phyloP scores from a whole-genome alignment of 2,329 filamentous ascomycete genomes.

The Neofusicoccum sp. region DNA sequence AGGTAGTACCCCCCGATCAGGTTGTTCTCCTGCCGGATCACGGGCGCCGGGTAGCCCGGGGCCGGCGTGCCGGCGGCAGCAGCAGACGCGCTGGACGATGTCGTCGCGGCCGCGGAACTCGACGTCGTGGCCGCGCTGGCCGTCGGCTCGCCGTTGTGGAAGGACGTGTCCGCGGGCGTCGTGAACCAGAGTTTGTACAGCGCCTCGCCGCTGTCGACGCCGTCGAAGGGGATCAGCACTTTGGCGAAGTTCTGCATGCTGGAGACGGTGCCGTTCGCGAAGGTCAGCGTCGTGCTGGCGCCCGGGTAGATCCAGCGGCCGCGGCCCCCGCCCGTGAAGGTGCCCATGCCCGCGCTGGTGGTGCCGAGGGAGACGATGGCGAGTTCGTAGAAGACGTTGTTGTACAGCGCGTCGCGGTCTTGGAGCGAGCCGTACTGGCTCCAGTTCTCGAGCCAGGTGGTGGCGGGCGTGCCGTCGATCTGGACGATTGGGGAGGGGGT shows the following conservation, averaged over 20 bases:
- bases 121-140: background rate
- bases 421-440: constrained; percentile 51
- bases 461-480: constrained; percentile 57
- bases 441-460: constrained; percentile 47
- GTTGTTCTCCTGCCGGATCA: constrained; percentile 39
- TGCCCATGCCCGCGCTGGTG: constrained; percentile 42
- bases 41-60: constrained; percentile 45
- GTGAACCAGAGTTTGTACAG: constrained; percentile 40
- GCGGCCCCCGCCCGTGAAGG: constrained; percentile 45
- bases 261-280: constrained; percentile 43
- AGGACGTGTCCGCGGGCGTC: constrained; percentile 23
- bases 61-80: constrained; percentile 25
- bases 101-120: constrained; percentile 2
- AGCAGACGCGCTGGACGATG: constrained; percentile 24
- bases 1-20: constrained; percentile 49
- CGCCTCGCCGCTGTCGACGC: constrained; percentile 41
- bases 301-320: constrained; percentile 46
- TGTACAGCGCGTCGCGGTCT: constrained; percentile 59
- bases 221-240: constrained; percentile 37
- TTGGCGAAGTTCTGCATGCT: constrained; percentile 46
- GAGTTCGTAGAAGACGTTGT: constrained; percentile 49
- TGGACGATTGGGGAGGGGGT: constrained; percentile 51
- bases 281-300: constrained; percentile 42
- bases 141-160: constrained; percentile 1
- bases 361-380: constrained; percentile 42